Evolutionary conservation across 2,329 filamentous ascomycete genomes (phyloP), one percentile per base, ranked within the genome.

Genomic region (Phoma herbarum): DNA sequence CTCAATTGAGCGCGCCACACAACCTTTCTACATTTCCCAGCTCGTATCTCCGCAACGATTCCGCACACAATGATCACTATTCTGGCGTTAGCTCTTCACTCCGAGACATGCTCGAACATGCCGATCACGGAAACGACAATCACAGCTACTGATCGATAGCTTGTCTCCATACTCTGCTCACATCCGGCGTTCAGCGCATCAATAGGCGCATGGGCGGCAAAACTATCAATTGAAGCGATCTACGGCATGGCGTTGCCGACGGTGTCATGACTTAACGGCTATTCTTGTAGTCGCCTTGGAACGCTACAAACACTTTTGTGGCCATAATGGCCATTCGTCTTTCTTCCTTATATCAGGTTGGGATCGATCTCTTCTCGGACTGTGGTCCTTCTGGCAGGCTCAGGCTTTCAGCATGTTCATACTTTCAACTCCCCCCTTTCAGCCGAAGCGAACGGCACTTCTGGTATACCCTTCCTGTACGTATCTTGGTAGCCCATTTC

Each of bases 1-100:
- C 73, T 39, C 73, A 78, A 55, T 61, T 78, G 60, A 78, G 76
- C 53, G 77, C 77, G 33, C 77, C 77, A 10, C 76, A 79, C 61
- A 76, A 78, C 58, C 67, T 79, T 18, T 73, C 75, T 18, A 63
- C 64, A 3, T 78, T 78, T 53, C 65, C 72, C 28, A 76, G 70
- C 61, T 75, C 75, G 18, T 78, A 77, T 59, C 62, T 78, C 43
- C 70, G 76, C 55, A 76, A 74, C 50, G 72, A 77, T 39, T 70
- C 71, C 18, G 65, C 64, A 18, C 72, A 76, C 35, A 69, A 64
- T 45, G 75, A 77, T 2, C 69, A 72, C 51, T 78, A 77, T 54
- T 69, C 73, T 22, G 68, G 70, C 43, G 68, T 76, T 22, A 72
- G 70, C 28, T 70, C 75, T 33, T 73, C 75, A 12, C 65, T 77